Conservation (phyloP, 1,284 basidiomycete species). For the Takashimella tepidaria region DNA sequence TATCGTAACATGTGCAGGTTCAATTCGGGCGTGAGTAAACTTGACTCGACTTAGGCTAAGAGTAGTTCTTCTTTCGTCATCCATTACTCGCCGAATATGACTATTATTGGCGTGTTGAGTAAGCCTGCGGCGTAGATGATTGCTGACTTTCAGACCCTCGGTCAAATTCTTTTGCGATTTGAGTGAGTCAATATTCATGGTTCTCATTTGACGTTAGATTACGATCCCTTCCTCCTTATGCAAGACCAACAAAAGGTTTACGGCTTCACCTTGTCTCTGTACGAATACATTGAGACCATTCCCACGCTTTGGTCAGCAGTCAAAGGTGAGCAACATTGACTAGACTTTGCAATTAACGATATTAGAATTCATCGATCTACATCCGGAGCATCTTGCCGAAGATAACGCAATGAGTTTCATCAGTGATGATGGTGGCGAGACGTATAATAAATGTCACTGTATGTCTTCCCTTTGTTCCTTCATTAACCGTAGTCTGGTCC, state of each 20-base stretch:
- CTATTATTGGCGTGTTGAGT: constrained; percentile 88
- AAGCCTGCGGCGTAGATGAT: constrained; percentile 25
- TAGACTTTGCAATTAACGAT: not conserved
- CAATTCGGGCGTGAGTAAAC: constrained; percentile 72
- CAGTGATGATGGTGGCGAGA: constrained; percentile 64
- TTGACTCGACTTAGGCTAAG: not conserved
- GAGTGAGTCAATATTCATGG: constrained; percentile 19
- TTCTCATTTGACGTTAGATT: constrained; percentile 43
- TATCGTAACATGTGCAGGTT: constrained; percentile 76
- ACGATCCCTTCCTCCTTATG: constrained; percentile 86
- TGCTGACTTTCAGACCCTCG: constrained; percentile 52
- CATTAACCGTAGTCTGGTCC: constrained; percentile 58
- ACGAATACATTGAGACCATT: constrained; percentile 73
- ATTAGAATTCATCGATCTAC: constrained; percentile 60
- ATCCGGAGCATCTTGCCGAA: constrained; percentile 64
- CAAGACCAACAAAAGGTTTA: constrained; percentile 70
- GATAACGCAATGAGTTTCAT: constrained; percentile 71
- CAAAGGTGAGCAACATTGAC: constrained; percentile 52
- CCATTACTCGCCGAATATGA: constrained; percentile 71
- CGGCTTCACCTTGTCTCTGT: constrained; percentile 70
- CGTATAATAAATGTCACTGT: constrained; percentile 78
- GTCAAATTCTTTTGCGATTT: constrained; percentile 73
- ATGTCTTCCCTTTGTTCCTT: constrained; percentile 34
- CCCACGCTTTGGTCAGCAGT: constrained; percentile 67
- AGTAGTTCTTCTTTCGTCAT: constrained; percentile 71